Percentiles rank a stretch among this genome's conserved stretches.
Conservation (phyloP, 768 basidiomycete genomes). For the Clathrus columnatus region DNA sequence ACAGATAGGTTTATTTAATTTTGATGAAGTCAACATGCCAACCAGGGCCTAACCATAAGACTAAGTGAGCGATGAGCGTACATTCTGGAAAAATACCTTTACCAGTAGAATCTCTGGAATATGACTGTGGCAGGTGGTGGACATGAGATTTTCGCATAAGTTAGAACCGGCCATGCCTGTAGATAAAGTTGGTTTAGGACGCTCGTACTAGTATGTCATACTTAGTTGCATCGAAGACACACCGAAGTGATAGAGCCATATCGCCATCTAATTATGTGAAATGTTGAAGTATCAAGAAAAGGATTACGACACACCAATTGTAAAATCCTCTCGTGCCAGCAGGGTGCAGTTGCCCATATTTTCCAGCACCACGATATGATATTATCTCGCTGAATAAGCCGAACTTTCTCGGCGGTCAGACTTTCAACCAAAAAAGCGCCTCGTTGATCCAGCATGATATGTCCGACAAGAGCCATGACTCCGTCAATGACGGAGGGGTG, state of each 20-base stretch:
- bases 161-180: neutral
- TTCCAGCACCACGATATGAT: conserved; percentile 58
- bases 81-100: neutral
- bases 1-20: neutral
- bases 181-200: neutral
- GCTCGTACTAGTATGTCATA: no score
- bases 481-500: neutral
- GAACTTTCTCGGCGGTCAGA: conserved; percentile 35
- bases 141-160: neutral
- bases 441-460: neutral
- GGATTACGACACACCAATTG: conserved; percentile 33
- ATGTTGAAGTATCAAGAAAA: conserved; percentile 1
- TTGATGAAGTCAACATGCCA: neutral
- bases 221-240: neutral
- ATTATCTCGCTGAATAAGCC: conserved; percentile 52
- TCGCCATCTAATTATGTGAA: conserved; percentile 33
- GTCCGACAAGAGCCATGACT: neutral
- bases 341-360: conserved; percentile 48
- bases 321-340: conserved; percentile 40
- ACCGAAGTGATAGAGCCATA: conserved; percentile 41
- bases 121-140: neutral
- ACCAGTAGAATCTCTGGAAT: neutral
- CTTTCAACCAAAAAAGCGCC: conserved; percentile 12
- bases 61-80: neutral
- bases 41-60: neutral